Conservation (phyloP, 139 green algal genomes). For the Nannochloris sp. region DNA sequence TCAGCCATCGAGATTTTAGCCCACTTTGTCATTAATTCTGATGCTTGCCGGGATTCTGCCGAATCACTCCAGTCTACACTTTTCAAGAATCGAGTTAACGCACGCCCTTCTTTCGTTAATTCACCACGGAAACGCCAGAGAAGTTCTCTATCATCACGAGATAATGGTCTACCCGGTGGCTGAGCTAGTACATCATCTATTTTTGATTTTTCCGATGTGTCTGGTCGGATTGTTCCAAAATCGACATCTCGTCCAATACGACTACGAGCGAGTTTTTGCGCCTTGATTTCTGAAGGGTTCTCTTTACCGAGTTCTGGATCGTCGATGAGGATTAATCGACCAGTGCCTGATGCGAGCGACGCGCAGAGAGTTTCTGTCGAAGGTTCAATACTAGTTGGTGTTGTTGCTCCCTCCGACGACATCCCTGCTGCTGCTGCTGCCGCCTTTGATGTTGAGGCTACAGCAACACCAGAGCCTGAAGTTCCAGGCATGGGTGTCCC, state of each 20-base stretch:
- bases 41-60: slow-evolving; percentile 61
- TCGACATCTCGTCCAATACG: slow-evolving; percentile 54
- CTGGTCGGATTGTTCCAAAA: slow-evolving; percentile 76
- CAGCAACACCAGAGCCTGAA: too few relatives aligned
- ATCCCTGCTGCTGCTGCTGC: too few relatives aligned
- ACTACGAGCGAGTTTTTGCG: slow-evolving; percentile 82
- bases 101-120: slow-evolving; percentile 59
- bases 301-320: slow-evolving; percentile 73
- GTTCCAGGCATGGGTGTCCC: too few relatives aligned
- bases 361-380: not conserved
- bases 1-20: slow-evolving; percentile 73
- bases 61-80: slow-evolving; percentile 91
- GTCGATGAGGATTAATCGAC: slow-evolving; percentile 35
- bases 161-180: slow-evolving; percentile 56
- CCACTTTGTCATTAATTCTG: slow-evolving; percentile 81
- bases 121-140: slow-evolving; percentile 85
- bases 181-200: slow-evolving; percentile 40
- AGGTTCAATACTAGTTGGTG: too few relatives aligned
- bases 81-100: slow-evolving; percentile 63
- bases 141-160: slow-evolving; percentile 49
- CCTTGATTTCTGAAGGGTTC: slow-evolving; percentile 87
- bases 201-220: slow-evolving; percentile 56
- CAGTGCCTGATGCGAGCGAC: slow-evolving; percentile 1
- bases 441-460: too few relatives aligned
- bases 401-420: too few relatives aligned